Percentiles rank a stretch among this genome's conserved stretches.
phyloP scores from a whole-genome alignment of 192 early-diverging fungal genomes.

The Chytriomyces hyalinus region DNA sequence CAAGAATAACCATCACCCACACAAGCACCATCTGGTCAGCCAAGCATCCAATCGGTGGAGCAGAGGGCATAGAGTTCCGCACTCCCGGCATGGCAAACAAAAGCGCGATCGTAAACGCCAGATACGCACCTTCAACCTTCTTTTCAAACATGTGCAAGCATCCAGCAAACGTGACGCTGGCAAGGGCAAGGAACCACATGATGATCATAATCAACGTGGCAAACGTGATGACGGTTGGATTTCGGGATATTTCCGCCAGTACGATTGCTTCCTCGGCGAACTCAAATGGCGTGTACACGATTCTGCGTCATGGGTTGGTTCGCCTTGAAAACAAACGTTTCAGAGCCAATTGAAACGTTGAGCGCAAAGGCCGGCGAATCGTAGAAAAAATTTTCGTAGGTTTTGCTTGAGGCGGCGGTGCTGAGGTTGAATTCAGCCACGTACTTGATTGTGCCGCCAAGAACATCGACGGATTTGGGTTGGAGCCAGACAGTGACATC shows the following conservation, averaged over 20 bases:
- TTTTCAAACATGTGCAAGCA: background rate
- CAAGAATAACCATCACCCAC: background rate
- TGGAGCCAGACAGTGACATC: too few relatives aligned
- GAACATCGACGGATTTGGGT: too few relatives aligned
- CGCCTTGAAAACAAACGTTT: background rate
- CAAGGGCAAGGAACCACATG: slow-evolving; percentile 10
- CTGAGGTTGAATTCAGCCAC: too few relatives aligned
- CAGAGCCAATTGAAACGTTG: background rate
- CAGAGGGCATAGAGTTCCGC: background rate
- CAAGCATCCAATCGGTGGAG: slow-evolving; percentile 1
- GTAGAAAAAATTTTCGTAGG: background rate
- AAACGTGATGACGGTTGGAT: background rate
- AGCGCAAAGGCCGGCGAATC: background rate
- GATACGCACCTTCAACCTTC: background rate
- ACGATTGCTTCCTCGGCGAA: background rate
- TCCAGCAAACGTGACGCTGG: background rate
- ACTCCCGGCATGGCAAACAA: slow-evolving; percentile 8
- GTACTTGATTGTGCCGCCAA: too few relatives aligned
- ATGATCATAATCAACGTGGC: background rate
- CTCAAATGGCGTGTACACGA: background rate
- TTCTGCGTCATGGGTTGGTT: background rate
- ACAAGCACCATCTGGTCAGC: background rate
- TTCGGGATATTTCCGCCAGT: background rate
- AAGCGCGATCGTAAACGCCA: background rate
- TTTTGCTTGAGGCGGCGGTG: too few relatives aligned